phyloP scores from a whole-genome alignment of 768 basidiomycete species.

The Suillus hirtellus region DNA sequence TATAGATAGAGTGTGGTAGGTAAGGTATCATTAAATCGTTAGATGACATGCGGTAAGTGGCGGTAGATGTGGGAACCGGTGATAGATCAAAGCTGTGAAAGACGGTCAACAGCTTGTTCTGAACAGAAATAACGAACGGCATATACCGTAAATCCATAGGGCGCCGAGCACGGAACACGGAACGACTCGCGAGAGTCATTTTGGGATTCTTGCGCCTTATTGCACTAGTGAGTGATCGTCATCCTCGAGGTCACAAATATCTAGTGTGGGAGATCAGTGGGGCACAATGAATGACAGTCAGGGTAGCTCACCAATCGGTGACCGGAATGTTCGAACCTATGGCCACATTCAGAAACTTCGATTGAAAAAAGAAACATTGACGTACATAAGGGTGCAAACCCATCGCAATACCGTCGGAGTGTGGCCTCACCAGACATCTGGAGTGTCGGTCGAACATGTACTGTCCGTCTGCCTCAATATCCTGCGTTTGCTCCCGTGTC shows the following conservation, averaged over 20 bases:
- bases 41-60: slow-evolving; percentile 6
- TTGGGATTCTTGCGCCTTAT: slow-evolving; percentile 14
- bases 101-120: background rate
- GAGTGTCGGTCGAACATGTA: slow-evolving; percentile 30
- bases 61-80: background rate
- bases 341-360: slow-evolving; percentile 14
- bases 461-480: slow-evolving; percentile 11
- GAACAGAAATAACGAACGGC: slow-evolving; percentile 1
- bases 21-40: slow-evolving; percentile 13
- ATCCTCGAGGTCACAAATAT: slow-evolving; percentile 31
- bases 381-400: slow-evolving; percentile 33
- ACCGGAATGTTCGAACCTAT: slow-evolving; percentile 32
- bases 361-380: background rate
- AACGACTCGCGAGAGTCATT: background rate
- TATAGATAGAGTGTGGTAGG: slow-evolving; percentile 4
- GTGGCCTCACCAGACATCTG: slow-evolving; percentile 30
- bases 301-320: slow-evolving; percentile 31
- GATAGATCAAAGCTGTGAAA: background rate
- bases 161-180: background rate
- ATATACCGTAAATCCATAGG: slow-evolving; percentile 1
- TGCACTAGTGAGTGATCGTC: slow-evolving; percentile 21
- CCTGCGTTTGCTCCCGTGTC: slow-evolving; percentile 20
- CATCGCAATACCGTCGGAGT: slow-evolving; percentile 28
- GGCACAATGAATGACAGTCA: background rate
- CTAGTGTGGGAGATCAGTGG: slow-evolving; percentile 18